phyloP scores from a whole-genome alignment of 495 filamentous ascomycete genomes.

The Talaromyces wortmannii region DNA sequence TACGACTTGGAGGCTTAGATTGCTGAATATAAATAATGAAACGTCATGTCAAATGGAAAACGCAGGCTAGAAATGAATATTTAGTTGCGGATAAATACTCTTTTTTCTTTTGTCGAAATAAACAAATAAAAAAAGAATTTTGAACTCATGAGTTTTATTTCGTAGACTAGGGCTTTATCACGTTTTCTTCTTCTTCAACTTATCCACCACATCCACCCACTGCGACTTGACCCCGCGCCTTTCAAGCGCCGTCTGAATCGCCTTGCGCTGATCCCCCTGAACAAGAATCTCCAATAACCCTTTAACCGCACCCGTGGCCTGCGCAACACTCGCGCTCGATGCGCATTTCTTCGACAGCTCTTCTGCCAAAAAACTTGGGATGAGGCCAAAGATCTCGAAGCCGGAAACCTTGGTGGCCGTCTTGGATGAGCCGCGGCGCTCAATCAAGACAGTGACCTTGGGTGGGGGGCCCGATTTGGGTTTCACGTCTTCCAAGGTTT shows the following conservation, averaged over 20 bases:
- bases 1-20: no score
- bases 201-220: conserved; percentile 62
- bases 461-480: conserved; percentile 55
- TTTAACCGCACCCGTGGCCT: conserved; percentile 54
- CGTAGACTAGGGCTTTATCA: not conserved
- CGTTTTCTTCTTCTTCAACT: conserved; percentile 64
- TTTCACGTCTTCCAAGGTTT: conserved; percentile 47
- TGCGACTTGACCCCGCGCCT: conserved; percentile 50
- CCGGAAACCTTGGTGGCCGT: conserved; percentile 58
- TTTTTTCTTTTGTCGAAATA: no score
- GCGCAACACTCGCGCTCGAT: conserved; percentile 59
- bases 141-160: conserved; percentile 29
- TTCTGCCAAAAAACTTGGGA: conserved; percentile 55
- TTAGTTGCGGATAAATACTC: no score
- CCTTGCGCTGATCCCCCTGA: conserved; percentile 61
- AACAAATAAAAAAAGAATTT: no score
- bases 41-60: no score
- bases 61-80: no score
- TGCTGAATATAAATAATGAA: no score
- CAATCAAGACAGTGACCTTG: conserved; percentile 51
- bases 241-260: conserved; percentile 52
- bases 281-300: conserved; percentile 65
- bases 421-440: conserved; percentile 64
- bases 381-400: conserved; percentile 57
- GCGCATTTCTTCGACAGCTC: conserved; percentile 68